A percentile compares a stretch with the other conserved stretches of the same genome.
phyloP scores from a whole-genome alignment of 805 yeast species.

The Metschnikowia hibisci region DNA sequence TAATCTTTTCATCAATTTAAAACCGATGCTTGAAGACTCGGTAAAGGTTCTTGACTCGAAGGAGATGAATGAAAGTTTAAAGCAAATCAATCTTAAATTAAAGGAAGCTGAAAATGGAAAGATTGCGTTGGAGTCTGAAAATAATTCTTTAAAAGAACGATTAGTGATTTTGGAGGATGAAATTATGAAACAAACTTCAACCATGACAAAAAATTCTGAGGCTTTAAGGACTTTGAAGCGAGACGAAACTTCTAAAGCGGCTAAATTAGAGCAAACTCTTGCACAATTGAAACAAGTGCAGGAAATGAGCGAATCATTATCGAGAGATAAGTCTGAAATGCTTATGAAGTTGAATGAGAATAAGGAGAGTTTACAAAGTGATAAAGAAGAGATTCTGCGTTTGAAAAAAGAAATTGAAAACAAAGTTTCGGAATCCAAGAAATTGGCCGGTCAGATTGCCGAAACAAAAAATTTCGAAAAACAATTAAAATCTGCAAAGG shows the following conservation, averaged over 20 bases:
- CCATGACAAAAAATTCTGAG: conserved; percentile 45
- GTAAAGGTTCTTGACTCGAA: conserved; percentile 56
- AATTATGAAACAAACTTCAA: conserved; percentile 22
- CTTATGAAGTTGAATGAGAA: conserved; percentile 16
- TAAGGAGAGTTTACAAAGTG: conserved; percentile 15
- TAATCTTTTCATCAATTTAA: conserved; percentile 60
- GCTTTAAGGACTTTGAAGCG: conserved; percentile 41
- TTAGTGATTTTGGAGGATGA: conserved; percentile 33
- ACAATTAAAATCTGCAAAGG: background rate
- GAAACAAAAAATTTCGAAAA: background rate
- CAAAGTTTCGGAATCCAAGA: conserved; percentile 20
- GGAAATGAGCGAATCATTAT: conserved; percentile 29
- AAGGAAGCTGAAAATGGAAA: conserved; percentile 33
- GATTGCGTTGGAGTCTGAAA: conserved; percentile 29
- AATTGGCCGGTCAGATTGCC: conserved; percentile 5
- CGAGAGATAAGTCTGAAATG: conserved; percentile 28
- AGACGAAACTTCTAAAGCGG: conserved; percentile 33
- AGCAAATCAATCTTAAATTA: conserved; percentile 42
- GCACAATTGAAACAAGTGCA: conserved; percentile 29
- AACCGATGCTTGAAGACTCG: conserved; percentile 69
- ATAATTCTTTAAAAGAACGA: conserved; percentile 37
- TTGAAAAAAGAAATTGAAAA: conserved; percentile 6
- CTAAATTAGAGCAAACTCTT: conserved; percentile 26
- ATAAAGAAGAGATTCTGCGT: conserved; percentile 1
- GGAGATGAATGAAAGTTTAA: conserved; percentile 54